These are phyloP conservation scores for Bassia scoparia DNA, from an alignment of 148 eudicot species.

Conservation along the genomic window DNA sequence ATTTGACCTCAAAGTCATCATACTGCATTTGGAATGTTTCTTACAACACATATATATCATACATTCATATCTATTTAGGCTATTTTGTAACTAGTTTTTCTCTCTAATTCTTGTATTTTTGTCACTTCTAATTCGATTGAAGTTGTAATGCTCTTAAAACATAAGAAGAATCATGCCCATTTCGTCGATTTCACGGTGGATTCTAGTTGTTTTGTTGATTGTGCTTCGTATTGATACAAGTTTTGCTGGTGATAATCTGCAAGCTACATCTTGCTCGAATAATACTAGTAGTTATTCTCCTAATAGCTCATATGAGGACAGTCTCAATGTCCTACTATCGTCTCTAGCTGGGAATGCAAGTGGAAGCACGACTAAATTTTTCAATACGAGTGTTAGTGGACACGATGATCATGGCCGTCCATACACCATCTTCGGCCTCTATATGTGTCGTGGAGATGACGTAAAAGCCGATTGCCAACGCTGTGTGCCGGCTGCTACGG, in stretches of 20 bases:
- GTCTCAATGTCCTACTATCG: not conserved
- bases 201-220: not conserved
- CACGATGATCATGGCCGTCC: not conserved
- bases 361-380: not conserved
- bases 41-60: no score
- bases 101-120: no score
- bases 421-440: constrained; percentile 6
- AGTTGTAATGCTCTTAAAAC: no score
- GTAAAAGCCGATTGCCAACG: not conserved
- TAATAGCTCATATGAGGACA: constrained; percentile 10
- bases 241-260: not conserved
- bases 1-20: no score
- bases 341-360: not conserved
- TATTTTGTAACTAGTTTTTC: no score
- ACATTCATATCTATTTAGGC: no score
- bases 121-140: no score
- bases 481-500: constrained; percentile 12
- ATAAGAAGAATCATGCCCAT: no score
- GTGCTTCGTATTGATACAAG: not conserved
- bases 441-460: constrained; percentile 27
- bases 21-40: no score
- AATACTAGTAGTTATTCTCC: not conserved
- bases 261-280: not conserved
- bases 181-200: no score
- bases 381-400: not conserved